A percentile compares a stretch with the other conserved stretches of the same genome.
Conservation (phyloP, 2,329 filamentous ascomycete species). For the Sphaerostilbella broomeana region DNA sequence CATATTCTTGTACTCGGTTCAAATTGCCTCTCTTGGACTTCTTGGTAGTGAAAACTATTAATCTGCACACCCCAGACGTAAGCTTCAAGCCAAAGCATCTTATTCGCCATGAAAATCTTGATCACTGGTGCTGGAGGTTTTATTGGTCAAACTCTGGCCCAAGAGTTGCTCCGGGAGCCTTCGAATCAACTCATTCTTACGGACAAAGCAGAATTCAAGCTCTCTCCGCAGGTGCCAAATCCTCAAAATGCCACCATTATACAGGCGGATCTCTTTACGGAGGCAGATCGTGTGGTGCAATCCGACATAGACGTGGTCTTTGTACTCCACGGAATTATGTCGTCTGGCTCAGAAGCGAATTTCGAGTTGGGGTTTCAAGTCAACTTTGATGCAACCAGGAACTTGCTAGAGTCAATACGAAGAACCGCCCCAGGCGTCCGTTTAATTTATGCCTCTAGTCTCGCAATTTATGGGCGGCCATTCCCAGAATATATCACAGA, state of each 20-base stretch:
- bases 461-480: background rate
- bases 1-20: no score
- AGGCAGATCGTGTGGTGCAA: background rate
- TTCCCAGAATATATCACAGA: constrained; percentile 36
- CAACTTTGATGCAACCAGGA: background rate
- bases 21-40: no score
- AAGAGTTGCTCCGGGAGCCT: constrained; percentile 42
- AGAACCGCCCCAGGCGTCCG: background rate
- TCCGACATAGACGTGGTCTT: background rate
- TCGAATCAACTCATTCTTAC: constrained; percentile 17
- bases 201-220: background rate
- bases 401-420: background rate
- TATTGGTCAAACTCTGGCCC: constrained; percentile 55
- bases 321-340: background rate
- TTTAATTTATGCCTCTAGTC: background rate
- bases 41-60: no score
- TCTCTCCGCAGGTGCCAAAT: background rate
- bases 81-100: no score
- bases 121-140: constrained; percentile 61
- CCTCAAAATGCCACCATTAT: background rate
- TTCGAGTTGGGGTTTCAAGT: background rate
- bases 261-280: background rate
- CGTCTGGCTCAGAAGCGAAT: background rate
- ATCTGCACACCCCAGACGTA: no score
- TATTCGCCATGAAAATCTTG: constrained; percentile 46